phyloP scores from a whole-genome alignment of 129 eudicot genomes.

The Helianthus tuberosus region DNA sequence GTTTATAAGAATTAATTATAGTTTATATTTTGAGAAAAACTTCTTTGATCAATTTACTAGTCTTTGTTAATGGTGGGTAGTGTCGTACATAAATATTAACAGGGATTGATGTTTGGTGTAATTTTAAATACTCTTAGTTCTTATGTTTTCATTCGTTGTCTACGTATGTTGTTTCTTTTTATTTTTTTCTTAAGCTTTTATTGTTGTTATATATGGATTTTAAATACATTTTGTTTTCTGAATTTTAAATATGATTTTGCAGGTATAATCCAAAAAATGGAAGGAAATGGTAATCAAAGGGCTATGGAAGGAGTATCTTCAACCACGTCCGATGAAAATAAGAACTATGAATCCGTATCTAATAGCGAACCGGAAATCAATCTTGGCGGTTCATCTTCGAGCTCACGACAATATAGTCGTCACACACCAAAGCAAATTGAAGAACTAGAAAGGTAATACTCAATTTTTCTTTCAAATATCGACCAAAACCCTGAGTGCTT shows the following conservation, averaged over 20 bases:
- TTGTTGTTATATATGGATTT: neutral
- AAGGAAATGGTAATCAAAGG: constrained; percentile 5
- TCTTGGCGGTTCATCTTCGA: constrained; percentile 7
- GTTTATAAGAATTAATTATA: no score
- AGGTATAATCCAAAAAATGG: constrained; percentile 2
- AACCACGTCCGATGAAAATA: neutral
- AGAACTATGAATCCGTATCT: neutral
- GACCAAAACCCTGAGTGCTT: neutral
- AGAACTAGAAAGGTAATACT: constrained; percentile 20
- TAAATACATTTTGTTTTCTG: neutral
- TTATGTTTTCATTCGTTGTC: no score
- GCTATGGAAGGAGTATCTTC: neutral
- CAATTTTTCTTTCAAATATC: neutral
- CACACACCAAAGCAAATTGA: constrained; percentile 15
- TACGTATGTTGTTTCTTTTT: no score
- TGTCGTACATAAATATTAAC: neutral
- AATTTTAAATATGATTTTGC: neutral
- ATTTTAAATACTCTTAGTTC: no score
- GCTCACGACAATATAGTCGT: constrained; percentile 8
- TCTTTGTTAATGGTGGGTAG: no score
- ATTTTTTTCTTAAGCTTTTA: no score
- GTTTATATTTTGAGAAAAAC: no score
- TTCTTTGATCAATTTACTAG: no score
- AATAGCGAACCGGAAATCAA: neutral
- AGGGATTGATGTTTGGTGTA: no score